Conservation (phyloP, 805 yeast species). For the Metschnikowia rubicola region DNA sequence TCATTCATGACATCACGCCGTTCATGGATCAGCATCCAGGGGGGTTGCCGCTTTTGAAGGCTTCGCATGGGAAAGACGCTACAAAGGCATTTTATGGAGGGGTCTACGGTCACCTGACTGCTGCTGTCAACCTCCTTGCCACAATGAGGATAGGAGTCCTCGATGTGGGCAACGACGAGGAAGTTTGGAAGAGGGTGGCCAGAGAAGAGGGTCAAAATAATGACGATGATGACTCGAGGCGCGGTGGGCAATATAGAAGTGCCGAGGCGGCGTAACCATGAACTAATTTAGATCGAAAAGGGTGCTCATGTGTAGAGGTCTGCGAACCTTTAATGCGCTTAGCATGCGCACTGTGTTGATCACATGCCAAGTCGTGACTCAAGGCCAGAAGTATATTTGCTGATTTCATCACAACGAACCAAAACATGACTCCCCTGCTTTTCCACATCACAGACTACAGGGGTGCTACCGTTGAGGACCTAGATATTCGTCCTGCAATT, state of each 20-base stretch:
- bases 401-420: no score
- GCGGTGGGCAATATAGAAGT: conserved; percentile 10
- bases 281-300: background rate
- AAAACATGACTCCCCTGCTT: conserved; percentile 9
- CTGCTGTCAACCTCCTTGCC: conserved; percentile 85
- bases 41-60: conserved; percentile 71
- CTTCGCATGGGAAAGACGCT: conserved; percentile 90
- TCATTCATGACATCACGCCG: conserved; percentile 90
- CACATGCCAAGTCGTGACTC: no score
- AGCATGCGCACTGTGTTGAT: no score
- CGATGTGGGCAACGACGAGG: conserved; percentile 75
- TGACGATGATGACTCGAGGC: conserved; percentile 10
- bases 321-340: no score
- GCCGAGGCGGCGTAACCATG: conserved; percentile 15
- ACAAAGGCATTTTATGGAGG: conserved; percentile 95
- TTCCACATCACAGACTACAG: conserved; percentile 39
- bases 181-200: conserved; percentile 76
- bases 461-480: conserved; percentile 57
- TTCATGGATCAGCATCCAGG: conserved; percentile 94
- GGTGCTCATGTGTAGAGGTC: no score
- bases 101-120: conserved; percentile 88
- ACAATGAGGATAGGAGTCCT: conserved; percentile 91
- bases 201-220: conserved; percentile 54
- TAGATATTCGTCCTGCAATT: conserved; percentile 56
- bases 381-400: no score